Evolutionary conservation across 768 basidiomycete species (phyloP).

Genomic region (Trametes sanguinea): DNA sequence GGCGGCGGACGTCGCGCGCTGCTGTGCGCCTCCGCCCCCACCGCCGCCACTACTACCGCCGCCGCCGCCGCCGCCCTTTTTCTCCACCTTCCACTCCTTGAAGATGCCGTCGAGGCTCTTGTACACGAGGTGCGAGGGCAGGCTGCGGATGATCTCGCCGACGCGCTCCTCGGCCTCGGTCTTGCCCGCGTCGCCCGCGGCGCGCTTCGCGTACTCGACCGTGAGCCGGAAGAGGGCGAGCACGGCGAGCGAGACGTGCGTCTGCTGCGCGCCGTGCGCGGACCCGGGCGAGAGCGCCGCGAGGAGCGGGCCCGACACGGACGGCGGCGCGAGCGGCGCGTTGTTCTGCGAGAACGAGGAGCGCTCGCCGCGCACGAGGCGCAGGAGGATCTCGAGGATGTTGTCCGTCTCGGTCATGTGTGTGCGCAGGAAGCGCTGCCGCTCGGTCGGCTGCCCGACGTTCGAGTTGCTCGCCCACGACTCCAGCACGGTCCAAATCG

Average conservation of each 20-base stretch:
- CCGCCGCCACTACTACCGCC: neutral
- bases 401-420: constrained; percentile 88
- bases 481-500: constrained; percentile 87
- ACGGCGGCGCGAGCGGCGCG: constrained; percentile 61
- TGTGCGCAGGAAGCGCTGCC: constrained; percentile 86
- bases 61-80: constrained; percentile 58
- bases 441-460: constrained; percentile 70
- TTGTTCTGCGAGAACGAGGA: constrained; percentile 65
- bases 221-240: constrained; percentile 88
- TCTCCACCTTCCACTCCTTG: constrained; percentile 87
- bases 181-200: constrained; percentile 65
- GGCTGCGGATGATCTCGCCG: constrained; percentile 85
- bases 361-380: constrained; percentile 88
- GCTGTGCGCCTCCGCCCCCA: neutral
- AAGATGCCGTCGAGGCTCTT: constrained; percentile 94
- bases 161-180: constrained; percentile 72
- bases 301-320: constrained; percentile 67
- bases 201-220: constrained; percentile 78
- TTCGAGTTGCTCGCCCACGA: constrained; percentile 87
- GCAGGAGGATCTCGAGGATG: constrained; percentile 88
- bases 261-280: constrained; percentile 86
- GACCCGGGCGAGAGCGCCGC: constrained; percentile 73
- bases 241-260: constrained; percentile 91
- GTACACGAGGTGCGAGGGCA: constrained; percentile 86
- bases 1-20: neutral